These are phyloP conservation scores for Dioszegia hungarica DNA, from an alignment of 768 basidiomycete species.

Conservation along the genomic window DNA sequence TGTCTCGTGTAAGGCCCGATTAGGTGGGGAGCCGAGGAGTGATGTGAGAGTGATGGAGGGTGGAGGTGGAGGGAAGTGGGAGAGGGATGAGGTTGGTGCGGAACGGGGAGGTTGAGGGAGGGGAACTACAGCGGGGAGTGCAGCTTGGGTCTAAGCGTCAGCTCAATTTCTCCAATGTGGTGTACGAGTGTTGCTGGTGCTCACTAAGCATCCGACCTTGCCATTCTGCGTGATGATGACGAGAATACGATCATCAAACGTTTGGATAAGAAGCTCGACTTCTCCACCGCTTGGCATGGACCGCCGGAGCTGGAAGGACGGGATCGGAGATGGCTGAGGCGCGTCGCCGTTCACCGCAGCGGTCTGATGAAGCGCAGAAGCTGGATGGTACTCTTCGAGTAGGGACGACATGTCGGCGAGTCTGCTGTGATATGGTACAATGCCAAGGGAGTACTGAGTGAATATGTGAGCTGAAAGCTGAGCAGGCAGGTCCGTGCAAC, in stretches of 20 bases:
- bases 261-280: constrained; percentile 74
- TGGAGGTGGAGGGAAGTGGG: constrained; percentile 34
- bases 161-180: neutral
- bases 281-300: constrained; percentile 55
- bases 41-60: constrained; percentile 71
- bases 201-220: constrained; percentile 81
- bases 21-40: constrained; percentile 70
- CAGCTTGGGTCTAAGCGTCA: constrained; percentile 38
- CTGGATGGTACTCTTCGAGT: constrained; percentile 20
- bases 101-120: constrained; percentile 21
- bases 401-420: constrained; percentile 22
- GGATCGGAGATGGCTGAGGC: constrained; percentile 40
- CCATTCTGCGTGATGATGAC: constrained; percentile 87
- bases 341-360: neutral
- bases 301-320: constrained; percentile 56
- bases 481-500: neutral
- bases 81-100: constrained; percentile 17
- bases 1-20: constrained; percentile 68
- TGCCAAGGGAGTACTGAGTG: neutral
- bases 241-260: constrained; percentile 71
- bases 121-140: constrained; percentile 27
- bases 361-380: neutral
- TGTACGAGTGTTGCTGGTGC: constrained; percentile 4
- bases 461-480: neutral
- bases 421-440: neutral